These are phyloP conservation scores for Starmerella floricola DNA, from an alignment of 805 yeast genomes.

Conservation along the genomic window DNA sequence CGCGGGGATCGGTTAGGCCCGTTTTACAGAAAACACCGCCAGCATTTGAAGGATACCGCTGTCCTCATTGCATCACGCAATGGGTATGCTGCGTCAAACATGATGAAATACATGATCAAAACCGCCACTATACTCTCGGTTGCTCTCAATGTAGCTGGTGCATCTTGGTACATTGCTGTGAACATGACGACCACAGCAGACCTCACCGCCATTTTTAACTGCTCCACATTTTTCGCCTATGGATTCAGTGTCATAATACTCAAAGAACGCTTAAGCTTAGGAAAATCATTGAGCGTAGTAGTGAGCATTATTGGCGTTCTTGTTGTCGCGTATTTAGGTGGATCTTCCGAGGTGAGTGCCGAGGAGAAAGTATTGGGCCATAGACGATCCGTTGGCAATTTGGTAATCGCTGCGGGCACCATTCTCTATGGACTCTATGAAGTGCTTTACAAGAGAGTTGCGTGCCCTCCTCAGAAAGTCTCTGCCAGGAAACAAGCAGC, in stretches of 20 bases:
- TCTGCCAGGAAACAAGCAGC: conserved; percentile 59
- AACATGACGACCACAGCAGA: conserved; percentile 69
- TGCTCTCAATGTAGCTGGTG: conserved; percentile 62
- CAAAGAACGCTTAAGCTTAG: conserved; percentile 49
- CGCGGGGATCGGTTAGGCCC: conserved; percentile 7
- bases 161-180: conserved; percentile 80
- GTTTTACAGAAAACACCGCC: conserved; percentile 14
- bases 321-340: conserved; percentile 50
- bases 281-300: conserved; percentile 55
- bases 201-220: conserved; percentile 81
- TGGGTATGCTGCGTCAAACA: conserved; percentile 6
- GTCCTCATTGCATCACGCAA: conserved; percentile 14
- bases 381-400: conserved; percentile 53
- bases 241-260: conserved; percentile 68
- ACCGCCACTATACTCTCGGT: conserved; percentile 38
- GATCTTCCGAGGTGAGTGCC: conserved; percentile 12
- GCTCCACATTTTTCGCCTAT: conserved; percentile 80
- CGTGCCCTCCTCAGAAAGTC: conserved; percentile 64
- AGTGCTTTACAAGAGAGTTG: conserved; percentile 61
- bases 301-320: conserved; percentile 66
- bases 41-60: conserved; percentile 18
- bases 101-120: conserved; percentile 32
- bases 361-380: conserved; percentile 33
- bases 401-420: conserved; percentile 62
- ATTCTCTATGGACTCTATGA: conserved; percentile 71